phyloP scores from a whole-genome alignment of 352 stramenopile genomes.

The Globisporangium emineosum region DNA sequence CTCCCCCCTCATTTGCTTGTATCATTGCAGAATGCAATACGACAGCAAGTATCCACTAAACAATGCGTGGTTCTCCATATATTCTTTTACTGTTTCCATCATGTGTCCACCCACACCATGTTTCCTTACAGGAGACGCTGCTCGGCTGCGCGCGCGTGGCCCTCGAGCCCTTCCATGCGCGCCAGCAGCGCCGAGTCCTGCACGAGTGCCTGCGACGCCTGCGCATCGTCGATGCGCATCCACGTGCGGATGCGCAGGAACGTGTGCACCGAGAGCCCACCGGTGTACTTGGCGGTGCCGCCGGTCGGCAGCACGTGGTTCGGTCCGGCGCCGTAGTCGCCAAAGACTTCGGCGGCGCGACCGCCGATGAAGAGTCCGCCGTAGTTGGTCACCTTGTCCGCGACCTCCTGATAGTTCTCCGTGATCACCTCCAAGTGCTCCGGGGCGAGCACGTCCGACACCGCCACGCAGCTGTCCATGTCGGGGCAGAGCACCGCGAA shows the following conservation, averaged over 20 bases:
- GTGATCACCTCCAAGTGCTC: constrained; percentile 93
- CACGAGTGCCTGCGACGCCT: constrained; percentile 84
- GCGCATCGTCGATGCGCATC: constrained; percentile 95
- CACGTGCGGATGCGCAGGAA: constrained; percentile 98
- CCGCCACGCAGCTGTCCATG: constrained; percentile 67
- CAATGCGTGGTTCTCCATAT: too few species aligned
- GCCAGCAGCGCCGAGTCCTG: constrained; percentile 94
- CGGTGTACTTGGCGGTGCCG: constrained; percentile 96
- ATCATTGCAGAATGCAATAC: background rate
- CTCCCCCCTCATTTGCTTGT: background rate
- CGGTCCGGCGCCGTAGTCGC: constrained; percentile 98
- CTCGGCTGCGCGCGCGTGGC: constrained; percentile 76
- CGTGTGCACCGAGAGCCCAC: constrained; percentile 96
- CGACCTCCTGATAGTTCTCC: constrained; percentile 84
- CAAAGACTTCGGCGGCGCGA: constrained; percentile 93
- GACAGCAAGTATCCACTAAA: background rate
- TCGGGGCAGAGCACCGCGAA: constrained; percentile 77
- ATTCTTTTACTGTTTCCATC: too few species aligned
- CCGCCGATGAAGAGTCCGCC: constrained; percentile 94
- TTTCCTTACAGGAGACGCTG: constrained; percentile 63
- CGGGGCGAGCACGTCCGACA: constrained; percentile 84
- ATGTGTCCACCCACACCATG: too few species aligned
- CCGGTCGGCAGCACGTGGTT: constrained; percentile 98
- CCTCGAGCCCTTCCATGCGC: constrained; percentile 84
- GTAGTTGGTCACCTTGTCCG: constrained; percentile 70